Conservation (phyloP, 169 alveolate genomes). For the Neospora caninum region DNA sequence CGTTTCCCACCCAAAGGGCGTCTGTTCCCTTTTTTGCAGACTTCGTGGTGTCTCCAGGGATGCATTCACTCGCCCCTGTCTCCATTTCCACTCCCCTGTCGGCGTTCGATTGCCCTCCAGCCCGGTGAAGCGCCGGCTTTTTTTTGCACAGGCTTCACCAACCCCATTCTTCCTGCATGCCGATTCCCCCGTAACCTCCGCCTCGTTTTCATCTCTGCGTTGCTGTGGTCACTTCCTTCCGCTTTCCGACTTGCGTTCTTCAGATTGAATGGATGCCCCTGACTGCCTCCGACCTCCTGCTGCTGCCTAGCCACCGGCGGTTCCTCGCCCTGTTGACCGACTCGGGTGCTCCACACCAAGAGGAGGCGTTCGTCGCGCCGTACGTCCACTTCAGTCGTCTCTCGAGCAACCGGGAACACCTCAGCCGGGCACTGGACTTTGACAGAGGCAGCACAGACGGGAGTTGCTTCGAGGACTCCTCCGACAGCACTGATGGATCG, state of each 20-base stretch:
- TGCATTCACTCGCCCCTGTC: too few relatives aligned
- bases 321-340: constrained; percentile 32
- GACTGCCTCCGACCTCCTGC: neutral
- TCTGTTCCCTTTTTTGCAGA: too few relatives aligned
- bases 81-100: too few relatives aligned
- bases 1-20: too few relatives aligned
- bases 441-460: constrained; percentile 57
- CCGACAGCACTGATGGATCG: neutral
- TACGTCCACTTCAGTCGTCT: constrained; percentile 29
- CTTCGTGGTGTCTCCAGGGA: too few relatives aligned
- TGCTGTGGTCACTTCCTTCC: neutral
- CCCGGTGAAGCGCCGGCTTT: too few relatives aligned
- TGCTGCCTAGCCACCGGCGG: constrained; percentile 50
- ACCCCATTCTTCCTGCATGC: too few relatives aligned
- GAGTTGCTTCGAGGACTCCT: neutral
- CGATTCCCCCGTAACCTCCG: too few relatives aligned
- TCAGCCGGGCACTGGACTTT: constrained; percentile 29
- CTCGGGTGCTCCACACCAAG: constrained; percentile 24
- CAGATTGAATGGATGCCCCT: constrained; percentile 52
- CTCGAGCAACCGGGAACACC: constrained; percentile 33
- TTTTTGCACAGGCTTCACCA: too few relatives aligned
- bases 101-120: too few relatives aligned
- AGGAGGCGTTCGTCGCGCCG: constrained; percentile 20
- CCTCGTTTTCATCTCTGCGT: neutral
- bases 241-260: neutral